Percentiles rank a stretch among this genome's conserved stretches.
Evolutionary conservation across 2,329 filamentous ascomycete species (phyloP).

Genomic region (Monilinia fructigena): DNA sequence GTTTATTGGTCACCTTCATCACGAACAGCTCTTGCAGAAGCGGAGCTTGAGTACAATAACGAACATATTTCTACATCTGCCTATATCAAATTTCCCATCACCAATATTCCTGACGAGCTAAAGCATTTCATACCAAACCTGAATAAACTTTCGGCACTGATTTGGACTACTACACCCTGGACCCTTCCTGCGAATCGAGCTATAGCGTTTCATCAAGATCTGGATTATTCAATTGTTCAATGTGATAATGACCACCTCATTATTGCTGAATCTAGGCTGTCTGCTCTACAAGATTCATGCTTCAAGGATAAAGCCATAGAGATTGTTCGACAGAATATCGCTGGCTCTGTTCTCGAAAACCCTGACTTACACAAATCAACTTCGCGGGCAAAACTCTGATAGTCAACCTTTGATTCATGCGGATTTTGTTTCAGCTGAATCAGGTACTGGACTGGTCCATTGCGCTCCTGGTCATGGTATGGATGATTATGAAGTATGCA

Average conservation of each 20-base stretch:
- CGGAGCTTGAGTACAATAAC: slow-evolving; percentile 81
- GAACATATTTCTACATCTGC: slow-evolving; percentile 69
- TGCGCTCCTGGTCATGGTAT: slow-evolving; percentile 92
- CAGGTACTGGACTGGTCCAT: slow-evolving; percentile 95
- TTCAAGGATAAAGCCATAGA: slow-evolving; percentile 39
- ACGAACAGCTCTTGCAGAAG: slow-evolving; percentile 75
- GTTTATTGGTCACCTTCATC: slow-evolving; percentile 87
- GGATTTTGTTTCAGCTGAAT: slow-evolving; percentile 83
- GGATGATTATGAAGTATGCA: slow-evolving; percentile 88
- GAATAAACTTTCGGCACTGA: slow-evolving; percentile 68
- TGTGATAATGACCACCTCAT: slow-evolving; percentile 60
- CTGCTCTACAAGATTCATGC: slow-evolving; percentile 52
- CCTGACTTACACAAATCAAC: slow-evolving; percentile 67
- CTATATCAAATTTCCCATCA: slow-evolving; percentile 77
- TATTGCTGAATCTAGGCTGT: slow-evolving; percentile 68
- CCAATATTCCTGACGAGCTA: slow-evolving; percentile 47
- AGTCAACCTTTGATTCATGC: slow-evolving; percentile 74
- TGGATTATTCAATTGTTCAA: slow-evolving; percentile 70
- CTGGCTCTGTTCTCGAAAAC: slow-evolving; percentile 63
- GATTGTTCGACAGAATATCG: slow-evolving; percentile 56
- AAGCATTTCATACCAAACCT: slow-evolving; percentile 42
- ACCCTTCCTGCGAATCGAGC: slow-evolving; percentile 90
- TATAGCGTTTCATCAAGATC: slow-evolving; percentile 74
- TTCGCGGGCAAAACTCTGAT: slow-evolving; percentile 58
- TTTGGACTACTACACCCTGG: slow-evolving; percentile 99